Conservation (phyloP, 1,284 basidiomycete species). For the Apiotrichum gamsii region DNA sequence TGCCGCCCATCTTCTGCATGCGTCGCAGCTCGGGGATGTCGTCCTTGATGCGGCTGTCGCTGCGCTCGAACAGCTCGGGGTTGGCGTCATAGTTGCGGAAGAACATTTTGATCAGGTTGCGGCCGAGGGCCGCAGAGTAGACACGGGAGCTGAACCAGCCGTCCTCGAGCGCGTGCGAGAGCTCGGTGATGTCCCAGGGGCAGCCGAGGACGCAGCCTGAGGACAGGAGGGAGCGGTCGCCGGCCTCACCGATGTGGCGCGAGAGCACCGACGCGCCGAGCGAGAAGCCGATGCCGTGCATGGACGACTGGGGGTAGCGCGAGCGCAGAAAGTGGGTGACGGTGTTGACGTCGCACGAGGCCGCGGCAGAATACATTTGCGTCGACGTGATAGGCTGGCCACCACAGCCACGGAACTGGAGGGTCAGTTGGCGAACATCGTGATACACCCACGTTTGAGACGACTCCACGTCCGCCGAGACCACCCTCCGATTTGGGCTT, state of each 20-base stretch:
- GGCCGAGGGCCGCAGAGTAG: conserved; percentile 77
- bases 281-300: conserved; percentile 87
- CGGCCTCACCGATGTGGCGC: conserved; percentile 85
- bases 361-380: conserved; percentile 72
- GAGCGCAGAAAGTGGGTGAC: conserved; percentile 70
- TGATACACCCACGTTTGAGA: conserved; percentile 57
- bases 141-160: conserved; percentile 62
- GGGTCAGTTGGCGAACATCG: neutral
- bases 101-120: conserved; percentile 66
- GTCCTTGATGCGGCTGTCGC: conserved; percentile 12
- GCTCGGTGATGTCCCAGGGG: conserved; percentile 45
- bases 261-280: conserved; percentile 88
- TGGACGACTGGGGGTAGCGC: conserved; percentile 68
- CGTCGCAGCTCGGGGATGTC: conserved; percentile 18
- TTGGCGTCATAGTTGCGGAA: conserved; percentile 54
- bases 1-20: conserved; percentile 13
- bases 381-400: conserved; percentile 64
- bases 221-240: conserved; percentile 64
- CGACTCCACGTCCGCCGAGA: conserved; percentile 77
- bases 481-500: conserved; percentile 64
- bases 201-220: conserved; percentile 74
- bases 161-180: conserved; percentile 52
- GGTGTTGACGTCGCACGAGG: conserved; percentile 79
- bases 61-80: conserved; percentile 23
- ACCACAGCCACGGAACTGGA: conserved; percentile 76